A percentile compares a stretch with the other conserved stretches of the same genome.
These are phyloP conservation scores for Hanseniaspora gamundiae DNA, from an alignment of 1,139 yeast species.

Conservation along the genomic window DNA sequence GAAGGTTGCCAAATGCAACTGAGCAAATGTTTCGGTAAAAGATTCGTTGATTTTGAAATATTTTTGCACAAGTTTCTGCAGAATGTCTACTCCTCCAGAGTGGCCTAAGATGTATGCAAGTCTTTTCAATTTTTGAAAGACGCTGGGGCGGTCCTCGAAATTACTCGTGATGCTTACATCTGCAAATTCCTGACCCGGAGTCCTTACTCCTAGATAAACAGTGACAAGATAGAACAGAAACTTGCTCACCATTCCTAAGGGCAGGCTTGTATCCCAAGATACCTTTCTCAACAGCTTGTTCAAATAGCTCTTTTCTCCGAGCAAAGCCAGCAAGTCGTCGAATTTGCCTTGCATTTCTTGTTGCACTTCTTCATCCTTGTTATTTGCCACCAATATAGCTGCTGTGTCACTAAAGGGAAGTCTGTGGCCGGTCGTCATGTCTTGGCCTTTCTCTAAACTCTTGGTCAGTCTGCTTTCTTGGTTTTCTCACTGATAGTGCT, in stretches of 20 bases:
- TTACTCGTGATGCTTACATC: background rate
- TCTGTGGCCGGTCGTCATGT: background rate
- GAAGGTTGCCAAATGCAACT: constrained; percentile 1
- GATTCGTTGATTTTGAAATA: background rate
- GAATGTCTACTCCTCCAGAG: background rate
- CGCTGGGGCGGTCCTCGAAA: background rate
- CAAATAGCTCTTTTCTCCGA: background rate
- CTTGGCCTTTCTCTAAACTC: background rate
- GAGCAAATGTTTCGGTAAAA: background rate
- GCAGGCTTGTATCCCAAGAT: background rate
- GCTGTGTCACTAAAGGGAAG: background rate
- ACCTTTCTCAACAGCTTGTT: background rate
- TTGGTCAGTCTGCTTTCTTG: background rate
- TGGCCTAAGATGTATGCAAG: background rate
- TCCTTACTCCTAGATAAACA: background rate
- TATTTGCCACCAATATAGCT: background rate
- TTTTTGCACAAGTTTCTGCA: background rate
- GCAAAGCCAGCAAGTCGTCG: background rate
- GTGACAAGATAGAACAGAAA: background rate
- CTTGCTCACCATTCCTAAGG: background rate
- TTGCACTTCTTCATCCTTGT: background rate
- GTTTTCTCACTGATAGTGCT: background rate
- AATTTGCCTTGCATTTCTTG: background rate
- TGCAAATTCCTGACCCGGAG: constrained; percentile 1
- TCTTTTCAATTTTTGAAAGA: background rate